Base-by-base conservation (phyloP, 1,284 basidiomycete species). In the Moesziomyces globuligerus region DNA sequence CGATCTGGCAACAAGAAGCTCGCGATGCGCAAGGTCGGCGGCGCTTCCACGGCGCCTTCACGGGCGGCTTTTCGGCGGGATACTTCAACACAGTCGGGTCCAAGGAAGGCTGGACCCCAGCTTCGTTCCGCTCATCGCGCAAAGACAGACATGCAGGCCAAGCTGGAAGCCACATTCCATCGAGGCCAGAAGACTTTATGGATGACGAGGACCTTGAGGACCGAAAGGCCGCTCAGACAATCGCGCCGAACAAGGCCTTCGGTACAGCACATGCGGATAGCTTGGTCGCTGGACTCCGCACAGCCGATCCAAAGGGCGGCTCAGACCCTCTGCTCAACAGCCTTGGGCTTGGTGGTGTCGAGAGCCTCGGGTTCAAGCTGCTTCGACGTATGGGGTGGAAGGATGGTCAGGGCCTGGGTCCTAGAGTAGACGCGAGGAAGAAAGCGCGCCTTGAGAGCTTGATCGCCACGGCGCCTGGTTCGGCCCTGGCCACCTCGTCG, bases 41-140 rank as follows among this genome's bases (percentile, higher is more conserved):
- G 67, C 86, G 95, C 52, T 86, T 99, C 40, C 95, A 99, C 81
- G 95, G 96, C 15, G 96, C 95, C 4, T 98, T 98, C 84, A 98
- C 94, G 0, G 96, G 95, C 25, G 96, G 95, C 8, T 98, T 93
- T 86, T 94, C 91, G 0, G 96, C 95, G 10, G 95, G 95, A 0
- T 98, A 98, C 85, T 98, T 91, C 85, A 98, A 98, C 83, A 89
- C 90, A 0, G 95, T 96, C 20, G 95, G 95, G 0, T 93, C 92
- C 4, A 93, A 95, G 83, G 94, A 98, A 87, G 94, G 96, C 87
- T 98, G 95, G 94, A 84, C 91, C 4, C 95, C 95, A 0, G 87
- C 90, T 10, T 91, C 91, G 3, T 98, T 98, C 47, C 62, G 65
- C 7, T 77, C 74, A 11, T 76, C 72, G 82, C 89, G 92, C 3